A percentile compares a stretch with the other conserved stretches of the same genome.
phyloP scores from a whole-genome alignment of 1,139 yeast species.

The Diutina neorugosa region DNA sequence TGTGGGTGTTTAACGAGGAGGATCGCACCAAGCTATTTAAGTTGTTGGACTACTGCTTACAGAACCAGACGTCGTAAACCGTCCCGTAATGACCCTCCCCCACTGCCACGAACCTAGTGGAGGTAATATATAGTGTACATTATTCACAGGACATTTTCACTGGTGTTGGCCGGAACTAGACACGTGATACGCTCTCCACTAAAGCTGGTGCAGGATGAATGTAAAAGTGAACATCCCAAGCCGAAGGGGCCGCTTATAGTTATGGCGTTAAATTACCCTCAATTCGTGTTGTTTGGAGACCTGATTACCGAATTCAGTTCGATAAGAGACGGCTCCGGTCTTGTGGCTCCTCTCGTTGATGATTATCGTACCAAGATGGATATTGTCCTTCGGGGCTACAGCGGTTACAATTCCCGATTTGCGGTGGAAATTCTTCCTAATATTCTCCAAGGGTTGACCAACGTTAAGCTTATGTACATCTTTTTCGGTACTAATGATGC shows the following conservation, averaged over 20 bases:
- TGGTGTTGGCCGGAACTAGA: background rate
- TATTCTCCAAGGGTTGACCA: conserved; percentile 20
- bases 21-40: conserved; percentile 56
- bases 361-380: conserved; percentile 41
- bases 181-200: background rate
- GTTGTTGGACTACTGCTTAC: conserved; percentile 46
- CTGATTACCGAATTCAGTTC: conserved; percentile 50
- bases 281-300: conserved; percentile 55
- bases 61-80: conserved; percentile 15
- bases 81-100: background rate
- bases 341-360: conserved; percentile 40
- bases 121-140: background rate
- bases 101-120: background rate
- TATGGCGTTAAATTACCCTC: conserved; percentile 15
- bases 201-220: background rate
- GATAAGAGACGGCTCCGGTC: conserved; percentile 19
- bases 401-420: conserved; percentile 51
- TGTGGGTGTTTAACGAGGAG: conserved; percentile 75
- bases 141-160: background rate
- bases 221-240: too few species aligned
- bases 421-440: conserved; percentile 33
- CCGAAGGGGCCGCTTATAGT: background rate
- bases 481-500: conserved; percentile 79
- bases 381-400: conserved; percentile 45
- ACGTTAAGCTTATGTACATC: conserved; percentile 33